A percentile compares a stretch with the other conserved stretches of the same genome.
phyloP scores from a whole-genome alignment of 306 rosid species.

The Vicia faba region DNA sequence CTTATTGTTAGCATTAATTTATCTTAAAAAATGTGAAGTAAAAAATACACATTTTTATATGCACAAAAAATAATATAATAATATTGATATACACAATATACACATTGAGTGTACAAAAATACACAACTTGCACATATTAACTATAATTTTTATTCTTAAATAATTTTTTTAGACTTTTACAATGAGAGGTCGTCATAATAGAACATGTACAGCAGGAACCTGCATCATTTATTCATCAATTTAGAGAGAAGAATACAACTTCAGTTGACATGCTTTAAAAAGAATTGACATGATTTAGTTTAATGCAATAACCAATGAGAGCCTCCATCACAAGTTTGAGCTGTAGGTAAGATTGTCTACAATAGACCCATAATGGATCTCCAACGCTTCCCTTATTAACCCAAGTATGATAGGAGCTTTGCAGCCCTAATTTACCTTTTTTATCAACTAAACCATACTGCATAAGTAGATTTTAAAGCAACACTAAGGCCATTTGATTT shows the following conservation, averaged over 20 bases:
- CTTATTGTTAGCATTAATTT: too few relatives aligned
- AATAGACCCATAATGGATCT: not conserved
- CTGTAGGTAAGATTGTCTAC: not conserved
- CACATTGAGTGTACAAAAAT: too few relatives aligned
- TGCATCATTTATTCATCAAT: slow-evolving; percentile 41
- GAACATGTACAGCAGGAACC: slow-evolving; percentile 92
- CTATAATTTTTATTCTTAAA: too few relatives aligned
- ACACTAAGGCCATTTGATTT: too few relatives aligned
- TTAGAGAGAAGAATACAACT: slow-evolving; percentile 29
- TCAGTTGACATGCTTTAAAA: slow-evolving; percentile 16
- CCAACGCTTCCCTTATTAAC: not conserved
- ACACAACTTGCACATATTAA: too few relatives aligned
- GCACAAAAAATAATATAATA: too few relatives aligned
- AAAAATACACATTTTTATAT: too few relatives aligned
- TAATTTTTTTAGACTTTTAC: too few relatives aligned
- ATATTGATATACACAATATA: too few relatives aligned
- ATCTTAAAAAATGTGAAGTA: too few relatives aligned
- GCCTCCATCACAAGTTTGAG: slow-evolving; percentile 12
- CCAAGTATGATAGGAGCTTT: not conserved
- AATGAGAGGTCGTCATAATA: too few relatives aligned
- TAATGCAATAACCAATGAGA: not conserved
- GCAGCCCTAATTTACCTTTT: not conserved
- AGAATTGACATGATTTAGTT: slow-evolving; percentile 5
- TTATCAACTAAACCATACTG: slow-evolving; percentile 5
- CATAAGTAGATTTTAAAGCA: too few relatives aligned